A percentile compares a stretch with the other conserved stretches of the same genome.
These are phyloP conservation scores for Grosmannia huntii DNA, from an alignment of 2,329 filamentous ascomycete genomes.

Conservation along the genomic window DNA sequence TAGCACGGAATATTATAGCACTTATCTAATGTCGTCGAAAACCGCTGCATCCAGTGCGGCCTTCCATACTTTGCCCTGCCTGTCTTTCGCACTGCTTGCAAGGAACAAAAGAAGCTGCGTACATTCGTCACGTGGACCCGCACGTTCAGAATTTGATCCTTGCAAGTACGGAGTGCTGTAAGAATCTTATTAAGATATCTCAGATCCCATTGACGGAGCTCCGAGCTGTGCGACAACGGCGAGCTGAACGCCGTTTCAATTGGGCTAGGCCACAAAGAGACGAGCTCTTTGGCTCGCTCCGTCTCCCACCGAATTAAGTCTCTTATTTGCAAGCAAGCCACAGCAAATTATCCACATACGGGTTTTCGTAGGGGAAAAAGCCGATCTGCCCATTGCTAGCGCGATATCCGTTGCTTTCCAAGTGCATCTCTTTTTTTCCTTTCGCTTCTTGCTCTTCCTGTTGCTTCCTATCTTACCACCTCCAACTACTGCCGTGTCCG, in stretches of 20 bases:
- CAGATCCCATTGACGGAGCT: neutral
- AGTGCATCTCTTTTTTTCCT: neutral
- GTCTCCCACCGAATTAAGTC: neutral
- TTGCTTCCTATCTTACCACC: neutral
- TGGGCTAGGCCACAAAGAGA: neutral
- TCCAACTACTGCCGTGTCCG: neutral
- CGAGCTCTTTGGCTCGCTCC: neutral
- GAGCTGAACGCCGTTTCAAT: neutral
- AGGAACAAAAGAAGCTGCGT: too few relatives aligned
- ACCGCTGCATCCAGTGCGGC: too few relatives aligned
- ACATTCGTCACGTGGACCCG: too few relatives aligned
- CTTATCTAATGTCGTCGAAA: too few relatives aligned
- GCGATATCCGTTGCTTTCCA: neutral
- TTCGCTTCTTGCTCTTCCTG: neutral
- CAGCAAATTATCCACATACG: neutral
- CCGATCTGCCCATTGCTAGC: neutral
- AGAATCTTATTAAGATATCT: neutral
- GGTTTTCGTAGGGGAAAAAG: neutral
- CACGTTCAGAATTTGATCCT: too few relatives aligned
- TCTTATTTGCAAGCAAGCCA: neutral
- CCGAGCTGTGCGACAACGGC: constrained; percentile 2
- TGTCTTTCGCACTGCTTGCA: too few relatives aligned
- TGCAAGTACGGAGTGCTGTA: too few relatives aligned
- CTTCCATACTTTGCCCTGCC: too few relatives aligned
- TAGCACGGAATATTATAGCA: too few relatives aligned